Evolutionary conservation across 2,329 filamentous ascomycete species (phyloP).

Genomic region (Pseudocercospora fijiensis): DNA sequence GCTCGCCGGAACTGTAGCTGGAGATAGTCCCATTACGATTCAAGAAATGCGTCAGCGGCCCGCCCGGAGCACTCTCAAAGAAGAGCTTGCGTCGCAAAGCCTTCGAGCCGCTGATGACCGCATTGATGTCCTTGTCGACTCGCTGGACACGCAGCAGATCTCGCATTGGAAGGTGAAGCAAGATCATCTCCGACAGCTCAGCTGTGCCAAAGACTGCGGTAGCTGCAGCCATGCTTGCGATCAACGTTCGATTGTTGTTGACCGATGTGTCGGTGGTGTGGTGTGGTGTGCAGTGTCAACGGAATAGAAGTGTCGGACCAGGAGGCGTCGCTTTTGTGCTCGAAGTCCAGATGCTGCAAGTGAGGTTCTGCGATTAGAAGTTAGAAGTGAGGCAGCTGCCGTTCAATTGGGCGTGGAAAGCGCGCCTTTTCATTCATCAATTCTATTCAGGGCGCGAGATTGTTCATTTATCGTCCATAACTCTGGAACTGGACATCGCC

Average conservation of each 20-base stretch:
- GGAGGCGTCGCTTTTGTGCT: neutral
- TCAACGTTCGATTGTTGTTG: neutral
- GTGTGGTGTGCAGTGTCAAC: neutral
- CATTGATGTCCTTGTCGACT: neutral
- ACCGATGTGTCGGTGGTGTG: neutral
- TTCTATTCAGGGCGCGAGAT: too few species aligned
- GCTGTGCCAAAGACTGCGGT: neutral
- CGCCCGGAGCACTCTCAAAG: neutral
- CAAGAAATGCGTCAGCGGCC: neutral
- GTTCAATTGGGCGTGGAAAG: neutral
- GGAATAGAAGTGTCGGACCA: neutral
- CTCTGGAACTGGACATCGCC: too few species aligned
- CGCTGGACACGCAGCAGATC: neutral
- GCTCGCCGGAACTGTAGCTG: too few species aligned
- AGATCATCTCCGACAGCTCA: neutral
- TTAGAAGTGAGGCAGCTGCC: neutral
- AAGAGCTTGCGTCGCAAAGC: neutral
- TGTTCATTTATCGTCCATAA: too few species aligned
- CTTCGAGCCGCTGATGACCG: neutral
- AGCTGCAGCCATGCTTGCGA: neutral
- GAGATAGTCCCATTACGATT: too few species aligned
- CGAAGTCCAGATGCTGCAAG: neutral
- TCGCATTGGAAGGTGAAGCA: neutral
- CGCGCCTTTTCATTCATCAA: neutral
- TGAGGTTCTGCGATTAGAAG: neutral